A percentile compares a stretch with the other conserved stretches of the same genome.
phyloP scores from a whole-genome alignment of 306 rosid genomes.

The Rosa persica region DNA sequence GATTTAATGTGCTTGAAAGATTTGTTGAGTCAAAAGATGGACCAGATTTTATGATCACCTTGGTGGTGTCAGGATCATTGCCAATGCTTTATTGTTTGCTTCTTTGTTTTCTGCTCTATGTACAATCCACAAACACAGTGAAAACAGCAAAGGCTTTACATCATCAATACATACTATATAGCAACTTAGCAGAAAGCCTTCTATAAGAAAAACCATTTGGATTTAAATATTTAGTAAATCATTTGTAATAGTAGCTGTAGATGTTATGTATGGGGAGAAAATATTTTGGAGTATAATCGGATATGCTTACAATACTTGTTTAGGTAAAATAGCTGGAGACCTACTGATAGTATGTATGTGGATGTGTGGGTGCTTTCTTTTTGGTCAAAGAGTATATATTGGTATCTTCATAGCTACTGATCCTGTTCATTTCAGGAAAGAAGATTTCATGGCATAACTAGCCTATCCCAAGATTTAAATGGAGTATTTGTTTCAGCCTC shows the following conservation, averaged over 20 bases:
- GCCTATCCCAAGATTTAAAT: constrained; percentile 89
- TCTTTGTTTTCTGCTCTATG: not conserved
- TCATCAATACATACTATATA: no score
- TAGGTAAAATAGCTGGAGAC: not conserved
- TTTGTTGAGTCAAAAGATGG: not conserved
- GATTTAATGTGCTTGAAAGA: not conserved
- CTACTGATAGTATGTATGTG: not conserved
- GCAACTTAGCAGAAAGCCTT: not conserved
- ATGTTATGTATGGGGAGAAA: not conserved
- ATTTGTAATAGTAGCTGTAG: not conserved
- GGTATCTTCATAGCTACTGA: not conserved
- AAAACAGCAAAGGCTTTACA: not conserved
- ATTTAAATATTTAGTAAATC: not conserved
- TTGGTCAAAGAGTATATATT: not conserved
- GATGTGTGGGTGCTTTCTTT: not conserved
- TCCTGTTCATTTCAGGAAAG: constrained; percentile 51
- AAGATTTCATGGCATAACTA: constrained; percentile 83
- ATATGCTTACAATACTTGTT: not conserved
- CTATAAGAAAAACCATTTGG: not conserved
- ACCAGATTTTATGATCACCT: constrained; percentile 2
- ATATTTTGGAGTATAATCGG: not conserved
- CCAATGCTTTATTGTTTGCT: not conserved
- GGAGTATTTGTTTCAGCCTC: constrained; percentile 85
- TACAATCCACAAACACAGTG: not conserved
- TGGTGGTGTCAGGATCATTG: not conserved